Evolutionary conservation across 148 eudicot genomes (phyloP).

Genomic region (Nepenthes gracilis): DNA sequence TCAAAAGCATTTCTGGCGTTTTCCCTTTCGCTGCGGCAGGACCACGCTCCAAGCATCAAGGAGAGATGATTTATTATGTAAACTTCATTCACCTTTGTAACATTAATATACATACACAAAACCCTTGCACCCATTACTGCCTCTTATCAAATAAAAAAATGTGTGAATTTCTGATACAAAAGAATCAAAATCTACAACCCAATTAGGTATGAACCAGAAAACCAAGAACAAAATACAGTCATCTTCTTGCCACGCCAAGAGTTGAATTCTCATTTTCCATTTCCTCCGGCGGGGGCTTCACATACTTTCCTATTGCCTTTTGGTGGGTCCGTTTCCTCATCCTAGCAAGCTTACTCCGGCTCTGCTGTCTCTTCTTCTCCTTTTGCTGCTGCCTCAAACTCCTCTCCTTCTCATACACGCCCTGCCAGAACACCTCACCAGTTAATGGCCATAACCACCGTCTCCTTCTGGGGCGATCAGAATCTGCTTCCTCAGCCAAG

Average conservation of each 20-base stretch:
- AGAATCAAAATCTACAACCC: conserved; percentile 20
- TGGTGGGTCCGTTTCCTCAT: conserved; percentile 40
- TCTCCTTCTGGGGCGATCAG: conserved; percentile 27
- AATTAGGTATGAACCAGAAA: no score
- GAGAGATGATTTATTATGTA: no score
- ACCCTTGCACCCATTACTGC: conserved; percentile 11
- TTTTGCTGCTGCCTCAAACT: conserved; percentile 28
- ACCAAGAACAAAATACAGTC: conserved; percentile 8
- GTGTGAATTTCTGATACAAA: conserved; percentile 17
- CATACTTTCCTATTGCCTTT: conserved; percentile 58
- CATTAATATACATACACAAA: conserved; percentile 17
- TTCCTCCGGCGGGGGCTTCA: conserved; percentile 53
- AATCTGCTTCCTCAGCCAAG: conserved; percentile 78
- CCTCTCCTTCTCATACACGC: conserved; percentile 63
- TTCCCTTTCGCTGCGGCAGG: no score
- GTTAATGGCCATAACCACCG: conserved; percentile 91
- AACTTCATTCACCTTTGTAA: background rate
- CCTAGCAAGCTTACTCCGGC: conserved; percentile 49
- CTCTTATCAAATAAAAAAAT: conserved; percentile 10
- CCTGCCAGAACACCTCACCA: conserved; percentile 82
- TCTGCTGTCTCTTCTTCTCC: conserved; percentile 43
- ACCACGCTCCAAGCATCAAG: no score
- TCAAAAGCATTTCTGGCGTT: no score
- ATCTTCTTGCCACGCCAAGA: conserved; percentile 20
- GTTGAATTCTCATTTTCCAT: conserved; percentile 19